phyloP scores from a whole-genome alignment of 257 asterid genomes.

The Parsonsia alboflavescens region DNA sequence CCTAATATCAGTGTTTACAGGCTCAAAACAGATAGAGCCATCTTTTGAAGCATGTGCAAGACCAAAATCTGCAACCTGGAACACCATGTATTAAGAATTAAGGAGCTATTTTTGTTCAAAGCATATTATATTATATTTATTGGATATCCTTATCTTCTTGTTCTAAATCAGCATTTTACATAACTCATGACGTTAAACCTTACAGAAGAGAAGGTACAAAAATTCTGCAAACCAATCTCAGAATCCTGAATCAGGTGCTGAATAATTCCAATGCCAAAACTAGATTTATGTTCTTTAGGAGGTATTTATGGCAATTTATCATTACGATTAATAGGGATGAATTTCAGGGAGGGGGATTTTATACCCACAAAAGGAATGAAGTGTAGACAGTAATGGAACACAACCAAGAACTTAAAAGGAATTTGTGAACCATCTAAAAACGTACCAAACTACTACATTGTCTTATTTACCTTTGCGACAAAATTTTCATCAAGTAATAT shows the following conservation, averaged over 20 bases:
- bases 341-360: neutral
- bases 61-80: constrained; percentile 96
- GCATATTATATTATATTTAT: neutral
- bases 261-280: neutral
- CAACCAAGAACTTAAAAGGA: neutral
- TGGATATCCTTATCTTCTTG: neutral
- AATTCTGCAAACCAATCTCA: neutral
- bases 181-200: neutral
- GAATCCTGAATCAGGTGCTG: too few relatives aligned
- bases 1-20: constrained; percentile 81
- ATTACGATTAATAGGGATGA: neutral
- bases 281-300: too few relatives aligned
- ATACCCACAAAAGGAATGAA: neutral
- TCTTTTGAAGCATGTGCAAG: constrained; percentile 92
- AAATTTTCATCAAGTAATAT: constrained; percentile 74
- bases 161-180: neutral
- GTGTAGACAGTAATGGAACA: neutral
- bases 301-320: neutral
- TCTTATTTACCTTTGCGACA: constrained; percentile 67
- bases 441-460: neutral
- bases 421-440: neutral
- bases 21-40: constrained; percentile 88
- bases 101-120: neutral
- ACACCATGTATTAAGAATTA: constrained; percentile 3
- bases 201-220: neutral